A percentile compares a stretch with the other conserved stretches of the same genome.
phyloP scores from a whole-genome alignment of 352 stramenopile species.

The Albugo candida region DNA sequence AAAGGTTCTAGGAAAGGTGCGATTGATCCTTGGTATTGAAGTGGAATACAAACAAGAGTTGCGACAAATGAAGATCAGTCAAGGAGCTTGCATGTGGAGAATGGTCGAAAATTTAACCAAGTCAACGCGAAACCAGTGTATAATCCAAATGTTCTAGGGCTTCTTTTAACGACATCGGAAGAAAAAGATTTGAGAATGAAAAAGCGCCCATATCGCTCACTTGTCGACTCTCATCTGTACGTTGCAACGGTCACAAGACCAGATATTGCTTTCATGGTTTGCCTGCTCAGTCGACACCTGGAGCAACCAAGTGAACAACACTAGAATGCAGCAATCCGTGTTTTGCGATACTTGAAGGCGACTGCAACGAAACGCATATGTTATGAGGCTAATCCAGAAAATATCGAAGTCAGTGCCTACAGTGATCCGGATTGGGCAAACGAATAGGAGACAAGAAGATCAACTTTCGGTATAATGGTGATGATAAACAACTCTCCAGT shows the following conservation, averaged over 20 bases:
- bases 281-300: not conserved
- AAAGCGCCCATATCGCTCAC: no score
- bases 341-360: not conserved
- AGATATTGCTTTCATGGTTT: not conserved
- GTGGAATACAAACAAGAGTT: conserved; percentile 5
- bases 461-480: conserved; percentile 6
- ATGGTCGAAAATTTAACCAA: not conserved
- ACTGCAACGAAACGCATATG: conserved; percentile 2
- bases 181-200: conserved; percentile 1
- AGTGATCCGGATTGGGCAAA: conserved; percentile 9
- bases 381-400: not conserved
- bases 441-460: conserved; percentile 6
- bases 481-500: conserved; percentile 8
- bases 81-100: conserved; percentile 10
- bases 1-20: conserved; percentile 6
- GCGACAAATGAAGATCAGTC: conserved; percentile 8
- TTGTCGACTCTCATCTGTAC: not conserved
- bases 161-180: not conserved
- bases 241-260: not conserved
- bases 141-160: not conserved
- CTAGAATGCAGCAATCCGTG: not conserved
- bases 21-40: conserved; percentile 12
- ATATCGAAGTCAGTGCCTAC: conserved; percentile 1
- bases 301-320: not conserved
- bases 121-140: not conserved